Evolutionary conservation across 2,329 filamentous ascomycete species (phyloP).

Genomic region (Blastomyces parvus): DNA sequence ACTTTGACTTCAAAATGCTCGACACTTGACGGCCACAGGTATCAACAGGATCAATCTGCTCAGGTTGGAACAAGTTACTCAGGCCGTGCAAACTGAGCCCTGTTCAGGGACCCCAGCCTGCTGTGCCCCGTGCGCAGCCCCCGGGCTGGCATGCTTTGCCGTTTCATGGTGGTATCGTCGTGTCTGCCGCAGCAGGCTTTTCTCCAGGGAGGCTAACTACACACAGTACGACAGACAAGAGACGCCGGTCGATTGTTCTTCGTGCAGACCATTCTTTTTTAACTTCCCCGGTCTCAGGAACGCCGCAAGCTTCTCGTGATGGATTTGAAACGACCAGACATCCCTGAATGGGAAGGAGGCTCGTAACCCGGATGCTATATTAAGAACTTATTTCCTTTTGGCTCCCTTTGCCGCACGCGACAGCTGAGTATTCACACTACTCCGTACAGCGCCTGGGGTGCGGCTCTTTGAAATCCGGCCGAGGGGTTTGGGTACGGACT

Average conservation of each 20-base stretch:
- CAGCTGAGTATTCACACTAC: neutral
- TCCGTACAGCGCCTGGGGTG: neutral
- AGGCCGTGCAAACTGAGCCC: neutral
- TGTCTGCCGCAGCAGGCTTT: neutral
- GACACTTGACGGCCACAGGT: neutral
- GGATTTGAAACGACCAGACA: neutral
- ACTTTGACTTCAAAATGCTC: neutral
- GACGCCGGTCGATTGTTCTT: neutral
- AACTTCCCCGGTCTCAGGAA: neutral
- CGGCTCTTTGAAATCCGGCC: neutral
- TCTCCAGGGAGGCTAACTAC: too few relatives aligned
- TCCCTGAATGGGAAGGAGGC: neutral
- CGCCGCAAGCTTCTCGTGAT: neutral
- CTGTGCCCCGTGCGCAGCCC: neutral
- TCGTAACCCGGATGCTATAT: neutral
- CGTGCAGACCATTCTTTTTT: neutral
- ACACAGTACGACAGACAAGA: neutral
- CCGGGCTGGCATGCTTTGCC: neutral
- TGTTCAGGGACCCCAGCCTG: neutral
- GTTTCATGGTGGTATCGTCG: neutral
- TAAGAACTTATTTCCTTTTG: neutral
- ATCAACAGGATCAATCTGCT: neutral
- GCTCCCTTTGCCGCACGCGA: neutral
- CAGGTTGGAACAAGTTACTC: neutral
- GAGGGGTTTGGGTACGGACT: neutral